Base-by-base conservation (phyloP, 2,329 filamentous ascomycete genomes). In the Penicillium sp. region DNA sequence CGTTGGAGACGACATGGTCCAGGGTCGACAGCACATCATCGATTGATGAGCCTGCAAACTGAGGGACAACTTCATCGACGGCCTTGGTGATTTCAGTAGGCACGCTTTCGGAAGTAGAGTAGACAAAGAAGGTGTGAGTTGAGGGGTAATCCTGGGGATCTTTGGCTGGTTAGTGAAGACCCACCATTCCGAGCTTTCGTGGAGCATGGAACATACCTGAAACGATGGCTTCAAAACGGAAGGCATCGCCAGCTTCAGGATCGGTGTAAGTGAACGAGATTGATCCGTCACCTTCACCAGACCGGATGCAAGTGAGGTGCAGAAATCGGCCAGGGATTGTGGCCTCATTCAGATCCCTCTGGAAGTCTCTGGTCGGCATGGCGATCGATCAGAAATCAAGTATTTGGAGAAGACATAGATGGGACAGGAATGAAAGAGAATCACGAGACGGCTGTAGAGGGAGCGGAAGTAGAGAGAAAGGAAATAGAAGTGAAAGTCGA, bases 271-370 rank as follows among this genome's bases (percentile, higher is more conserved):
- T 80, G 72, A 94, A 89, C 14, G 82, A 83, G 59, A 96, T 81
- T 59, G 90, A 86, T 54, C 90, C 91, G 73, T 94, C 89, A 35
- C 90, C 88, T 5, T 88, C 86, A 16, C 89, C 89, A 38, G 80
- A 78, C 37, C 78, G 77, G 26, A 96, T 77, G 37, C 81, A 71
- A 52, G 77, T 77, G 52, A 95, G 79, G 52, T 52, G 35, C 11
- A 33, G 1, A 14, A 52, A 52, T 28, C 8, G 51, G 13, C 35
- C 35, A 0, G 35, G 51, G 28, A 7, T 25, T 2, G 35, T 26
- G 25, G 51, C 51, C 13, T 38, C 8, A 25, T 25, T 52, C 13
- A 52, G 51, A 35, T 52, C 51, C 35, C 51, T 16, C 35, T 87
- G 80, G 73, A 91, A 93, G 38, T 84, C 83, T 69, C 83, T 85